Evolutionary conservation across 495 filamentous ascomycete species (phyloP), one percentile per base, ranked within the genome.

Genomic region (Podospora conica): DNA sequence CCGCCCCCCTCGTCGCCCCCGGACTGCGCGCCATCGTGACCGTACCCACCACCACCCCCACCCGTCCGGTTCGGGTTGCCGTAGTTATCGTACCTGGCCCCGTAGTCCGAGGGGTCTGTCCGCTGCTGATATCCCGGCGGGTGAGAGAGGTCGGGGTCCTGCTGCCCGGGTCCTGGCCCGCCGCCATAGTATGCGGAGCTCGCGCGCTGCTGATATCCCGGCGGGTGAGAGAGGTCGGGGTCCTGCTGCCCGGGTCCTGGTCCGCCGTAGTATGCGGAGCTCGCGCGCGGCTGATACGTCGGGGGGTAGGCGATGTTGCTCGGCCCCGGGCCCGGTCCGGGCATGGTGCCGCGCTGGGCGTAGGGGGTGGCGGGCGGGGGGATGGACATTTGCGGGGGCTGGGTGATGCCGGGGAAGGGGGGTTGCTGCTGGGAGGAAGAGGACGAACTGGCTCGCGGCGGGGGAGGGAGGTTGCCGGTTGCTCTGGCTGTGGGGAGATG

Each of bases 381-480:
- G 10, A 80, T 78, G 21, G 60, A 63, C 74, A 81, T 77, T 70
- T 83, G 80, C 23, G 76, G 70, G 56, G 80, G 79, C 69, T 78
- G 78, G 53, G 69, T 71, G 56, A 73, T 68, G 58, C 59, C 67
- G n/a, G 67, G 61, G 21, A 72, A 64, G 64, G 63, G 77, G 70
- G 22, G 77, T n/a, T 28, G 60, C 33, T 59, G 54, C n/a, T n/a
- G n/a, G n/a, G n/a, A n/a, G 60, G 20, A 18, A 76, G 59, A 75
- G 73, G 63, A 73, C 69, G 22, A 68, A 70, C 61, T 84, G 79
- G 59, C 80, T 80, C 28, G 80, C 80, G 73, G 83, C 83, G 22
- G 85, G 85, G 8, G 85, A 84, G 56, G 86, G 86, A 21, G 86
- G 83, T 27, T 82, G 33, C 53, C n/a, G 56, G 65, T 64, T 28